Evolutionary conservation across 176 grass and related monocot species (phyloP), one percentile per base, ranked within the genome.

Genomic region (Carex kokanica): DNA sequence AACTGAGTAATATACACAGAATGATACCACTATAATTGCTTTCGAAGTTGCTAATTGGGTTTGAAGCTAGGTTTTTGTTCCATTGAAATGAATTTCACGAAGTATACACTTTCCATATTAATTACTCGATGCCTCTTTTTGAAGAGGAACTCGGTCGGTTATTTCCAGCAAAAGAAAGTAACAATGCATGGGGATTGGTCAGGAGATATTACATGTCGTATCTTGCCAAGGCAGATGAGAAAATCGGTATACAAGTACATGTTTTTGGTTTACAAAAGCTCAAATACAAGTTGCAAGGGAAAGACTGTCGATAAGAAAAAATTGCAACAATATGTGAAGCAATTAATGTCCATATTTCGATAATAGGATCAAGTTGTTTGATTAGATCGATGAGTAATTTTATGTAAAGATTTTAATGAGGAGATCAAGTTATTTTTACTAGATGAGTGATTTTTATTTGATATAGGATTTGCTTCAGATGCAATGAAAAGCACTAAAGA

Each of bases 61-160:
- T 32, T 32, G 31, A n/a, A n/a, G n/a, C n/a, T 2, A 32, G 31
- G 31, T 32, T 32, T 32, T 32, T 32, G 31, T 32, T 32, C 31
- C 31, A 32, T 32, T 32, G 31, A 32, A 32, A 32, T 32, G 31
- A 32, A 32, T 2, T 32, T 32, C 31, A 32, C 31, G 31, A 32
- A 32, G 31, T 32, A 32, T 32, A 32, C 31, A 32, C 31, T 32
- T 32, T 32, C 31, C 31, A 32, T 32, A 32, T 32, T 32, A 32
- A 32, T n/a, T 94, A 91, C 85, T 71, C 89, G 7, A 84, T 89
- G 65, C 88, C 91, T 47, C 77, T 60, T 23, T 89, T 85, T 29
- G 87, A 87, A 41, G 85, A 89, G 60, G 92, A 94, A 81, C 85
- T 94, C 69, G 82, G 65, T 38, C 83, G 84, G 86, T 85, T 94